Base-by-base conservation (phyloP, 208 protist species). In the Crithidia mellificae region DNA sequence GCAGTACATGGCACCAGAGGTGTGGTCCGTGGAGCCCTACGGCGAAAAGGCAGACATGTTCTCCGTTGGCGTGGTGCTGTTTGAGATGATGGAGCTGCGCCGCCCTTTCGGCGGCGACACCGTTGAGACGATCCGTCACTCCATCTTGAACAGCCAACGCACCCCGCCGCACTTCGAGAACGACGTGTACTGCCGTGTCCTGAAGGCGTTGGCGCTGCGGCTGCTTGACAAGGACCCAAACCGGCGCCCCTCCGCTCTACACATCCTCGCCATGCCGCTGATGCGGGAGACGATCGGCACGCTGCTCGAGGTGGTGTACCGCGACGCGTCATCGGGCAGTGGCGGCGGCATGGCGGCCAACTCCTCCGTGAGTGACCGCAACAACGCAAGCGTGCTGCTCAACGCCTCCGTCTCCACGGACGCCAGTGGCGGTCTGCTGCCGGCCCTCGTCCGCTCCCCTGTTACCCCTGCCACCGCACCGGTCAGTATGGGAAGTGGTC, bases 41-140 rank as follows among this genome's bases (percentile, higher is more conserved):
- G 85, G 93, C 61, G 83, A 88, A 58, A 97, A 97, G 78, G 73
- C 76, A 8, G 95, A 98, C 70, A 81, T 97, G 68, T 98, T 95
- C 83, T 83, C 89, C 9, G 68, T 97, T n/a, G 90, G 90, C 47
- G 84, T 88, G 2, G 49, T 93, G 2, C 73, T 95, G 49, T 93
- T 91, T 68, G 90, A 95, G 68, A 52, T 95, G 61, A 67, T 92
- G 30, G 84, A 86, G 41, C 64, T 92, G 44, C 83, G 82, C 55
- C 83, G 79, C 22, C 85, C 90, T 12, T 91, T 91, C 58, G 64
- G 72, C 32, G 87, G 84, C 25, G 51, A 54, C 20, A 82, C 79
- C 55, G 70, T 88, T 39, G 62, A 81, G 19, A 68, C 84, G 12
- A 65, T 96, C 6, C 87, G 80, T 43, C 64, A 87, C 20, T 83